Conservation (phyloP, 495 filamentous ascomycete species). For the Astrocystis sublimbata region DNA sequence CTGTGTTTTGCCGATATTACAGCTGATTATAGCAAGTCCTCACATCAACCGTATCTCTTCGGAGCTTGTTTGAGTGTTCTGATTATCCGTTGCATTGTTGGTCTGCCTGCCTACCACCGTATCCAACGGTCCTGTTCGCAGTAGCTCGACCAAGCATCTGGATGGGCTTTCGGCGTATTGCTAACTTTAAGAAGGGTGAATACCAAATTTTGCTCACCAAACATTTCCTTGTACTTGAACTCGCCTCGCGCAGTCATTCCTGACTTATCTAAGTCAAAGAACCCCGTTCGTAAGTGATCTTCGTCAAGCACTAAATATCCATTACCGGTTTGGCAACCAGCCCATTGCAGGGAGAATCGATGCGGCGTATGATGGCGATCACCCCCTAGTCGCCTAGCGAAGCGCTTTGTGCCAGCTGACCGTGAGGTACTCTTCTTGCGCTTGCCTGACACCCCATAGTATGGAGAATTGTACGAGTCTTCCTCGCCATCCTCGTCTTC, state of each 20-base stretch:
- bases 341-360: constrained; percentile 25
- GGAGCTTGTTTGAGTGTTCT: no score
- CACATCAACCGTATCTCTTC: no score
- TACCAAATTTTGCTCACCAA: background rate
- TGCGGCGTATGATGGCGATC: constrained; percentile 4
- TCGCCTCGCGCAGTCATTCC: constrained; percentile 1
- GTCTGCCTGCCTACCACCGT: no score
- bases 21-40: no score
- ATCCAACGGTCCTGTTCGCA: background rate
- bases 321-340: background rate
- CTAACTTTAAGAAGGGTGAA: constrained; percentile 11
- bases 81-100: no score
- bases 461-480: no score
- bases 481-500: background rate
- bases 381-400: background rate
- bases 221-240: background rate
- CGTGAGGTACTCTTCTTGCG: background rate
- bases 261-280: constrained; percentile 23
- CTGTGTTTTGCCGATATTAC: no score
- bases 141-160: constrained; percentile 6
- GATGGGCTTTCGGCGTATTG: background rate
- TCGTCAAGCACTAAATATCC: constrained; percentile 1
- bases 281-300: constrained; percentile 17
- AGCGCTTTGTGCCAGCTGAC: background rate
- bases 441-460: background rate